Percentiles rank a stretch among this genome's conserved stretches.
These are phyloP conservation scores for Nasturtium officinale DNA, from an alignment of 345 rosid species.

Conservation along the genomic window DNA sequence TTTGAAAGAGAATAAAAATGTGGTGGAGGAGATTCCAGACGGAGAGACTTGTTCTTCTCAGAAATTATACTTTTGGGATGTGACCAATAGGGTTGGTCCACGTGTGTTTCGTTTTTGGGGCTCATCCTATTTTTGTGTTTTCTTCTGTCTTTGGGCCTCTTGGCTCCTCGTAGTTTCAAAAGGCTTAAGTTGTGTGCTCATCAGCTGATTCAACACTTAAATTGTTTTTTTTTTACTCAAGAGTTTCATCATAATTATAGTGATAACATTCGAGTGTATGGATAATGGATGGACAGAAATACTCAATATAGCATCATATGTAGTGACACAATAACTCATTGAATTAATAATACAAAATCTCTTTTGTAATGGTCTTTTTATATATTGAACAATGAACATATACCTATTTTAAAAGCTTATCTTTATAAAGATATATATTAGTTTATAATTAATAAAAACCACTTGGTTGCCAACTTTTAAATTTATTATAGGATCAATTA, in stretches of 20 bases:
- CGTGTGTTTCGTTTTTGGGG: background rate
- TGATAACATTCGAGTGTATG: background rate
- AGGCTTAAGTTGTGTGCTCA: slow-evolving; percentile 5
- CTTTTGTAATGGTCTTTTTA: background rate
- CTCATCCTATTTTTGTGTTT: background rate
- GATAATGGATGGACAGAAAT: background rate
- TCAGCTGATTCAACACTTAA: background rate
- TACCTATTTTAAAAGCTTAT: background rate
- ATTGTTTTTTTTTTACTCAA: background rate
- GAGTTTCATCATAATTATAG: background rate
- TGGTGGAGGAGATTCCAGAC: slow-evolving; percentile 42
- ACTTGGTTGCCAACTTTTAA: too few species aligned
- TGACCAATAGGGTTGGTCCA: slow-evolving; percentile 11
- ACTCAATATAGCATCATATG: background rate
- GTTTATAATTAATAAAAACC: background rate
- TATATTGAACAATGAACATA: too few species aligned
- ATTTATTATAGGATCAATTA: background rate
- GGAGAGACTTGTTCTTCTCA: slow-evolving; percentile 6
- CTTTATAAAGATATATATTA: too few species aligned
- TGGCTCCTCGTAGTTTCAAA: slow-evolving; percentile 28
- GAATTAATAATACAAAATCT: background rate
- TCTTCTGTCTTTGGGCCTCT: background rate
- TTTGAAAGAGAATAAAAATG: slow-evolving; percentile 21
- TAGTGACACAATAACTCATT: background rate
- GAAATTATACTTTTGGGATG: background rate